Evolutionary conservation across 2,329 filamentous ascomycete genomes (phyloP).

Genomic region (Albifimbria verrucaria): DNA sequence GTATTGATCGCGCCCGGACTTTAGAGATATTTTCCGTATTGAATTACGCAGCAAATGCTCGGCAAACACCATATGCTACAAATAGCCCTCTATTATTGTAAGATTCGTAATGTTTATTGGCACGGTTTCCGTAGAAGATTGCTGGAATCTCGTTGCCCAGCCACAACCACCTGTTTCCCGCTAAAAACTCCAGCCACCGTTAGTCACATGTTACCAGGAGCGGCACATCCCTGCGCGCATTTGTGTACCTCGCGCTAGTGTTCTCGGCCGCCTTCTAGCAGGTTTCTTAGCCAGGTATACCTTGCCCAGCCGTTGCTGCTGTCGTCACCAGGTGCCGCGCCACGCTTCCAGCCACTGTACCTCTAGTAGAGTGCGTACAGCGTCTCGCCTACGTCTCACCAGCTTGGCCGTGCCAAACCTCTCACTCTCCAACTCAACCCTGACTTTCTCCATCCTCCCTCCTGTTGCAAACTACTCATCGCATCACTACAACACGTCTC

Average conservation of each 20-base stretch:
- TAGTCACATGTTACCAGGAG: not conserved
- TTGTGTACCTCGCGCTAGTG: not conserved
- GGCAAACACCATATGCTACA: too few relatives aligned
- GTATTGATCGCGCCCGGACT: too few relatives aligned
- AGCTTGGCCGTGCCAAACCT: conserved; percentile 25
- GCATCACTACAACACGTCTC: conserved; percentile 15
- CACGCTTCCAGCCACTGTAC: conserved; percentile 13
- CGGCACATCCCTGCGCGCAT: not conserved
- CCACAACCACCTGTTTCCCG: not conserved
- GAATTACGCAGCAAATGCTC: too few relatives aligned
- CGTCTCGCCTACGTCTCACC: conserved; percentile 4
- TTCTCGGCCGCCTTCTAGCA: not conserved
- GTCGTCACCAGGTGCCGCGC: conserved; percentile 27
- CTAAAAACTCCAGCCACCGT: not conserved
- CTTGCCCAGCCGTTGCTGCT: conserved; percentile 3
- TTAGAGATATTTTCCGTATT: too few relatives aligned
- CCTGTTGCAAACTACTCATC: conserved; percentile 1
- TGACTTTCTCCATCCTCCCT: conserved; percentile 7
- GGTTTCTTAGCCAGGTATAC: not conserved
- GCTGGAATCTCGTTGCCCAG: not conserved
- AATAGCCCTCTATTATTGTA: too few relatives aligned
- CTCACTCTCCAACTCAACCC: conserved; percentile 3
- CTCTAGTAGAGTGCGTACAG: conserved; percentile 12
- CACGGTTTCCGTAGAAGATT: not conserved
- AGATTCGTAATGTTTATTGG: too few relatives aligned